These are phyloP conservation scores for Boletus pseudopeckii DNA, from an alignment of 768 basidiomycete genomes.

Conservation along the genomic window DNA sequence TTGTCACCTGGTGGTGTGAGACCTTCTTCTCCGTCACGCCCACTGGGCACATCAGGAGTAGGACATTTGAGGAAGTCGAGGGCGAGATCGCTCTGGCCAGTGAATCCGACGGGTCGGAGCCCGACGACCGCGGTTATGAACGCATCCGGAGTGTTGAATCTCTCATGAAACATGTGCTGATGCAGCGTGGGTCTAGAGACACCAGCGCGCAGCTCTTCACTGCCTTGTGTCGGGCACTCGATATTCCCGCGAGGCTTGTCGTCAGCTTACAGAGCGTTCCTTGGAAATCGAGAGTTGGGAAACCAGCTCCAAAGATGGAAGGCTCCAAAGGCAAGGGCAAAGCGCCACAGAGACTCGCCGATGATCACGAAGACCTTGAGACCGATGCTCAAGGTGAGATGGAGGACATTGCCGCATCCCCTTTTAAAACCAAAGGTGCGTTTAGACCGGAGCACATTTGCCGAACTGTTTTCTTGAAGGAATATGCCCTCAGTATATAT, in stretches of 20 bases:
- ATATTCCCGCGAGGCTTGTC: constrained; percentile 83
- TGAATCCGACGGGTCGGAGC: constrained; percentile 37
- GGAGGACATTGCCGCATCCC: constrained; percentile 35
- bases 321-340: constrained; percentile 38
- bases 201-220: constrained; percentile 90
- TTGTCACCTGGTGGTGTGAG: constrained; percentile 82
- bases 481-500: constrained; percentile 1
- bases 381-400: constrained; percentile 37
- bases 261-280: constrained; percentile 90
- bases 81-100: constrained; percentile 28
- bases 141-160: constrained; percentile 74
- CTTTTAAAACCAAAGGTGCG: constrained; percentile 35
- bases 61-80: constrained; percentile 75
- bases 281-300: constrained; percentile 72
- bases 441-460: constrained; percentile 11
- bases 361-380: constrained; percentile 23
- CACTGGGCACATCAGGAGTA: constrained; percentile 67
- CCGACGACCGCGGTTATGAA: constrained; percentile 53
- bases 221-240: constrained; percentile 79
- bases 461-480: neutral
- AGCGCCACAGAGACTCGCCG: constrained; percentile 19
- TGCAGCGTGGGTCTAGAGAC: constrained; percentile 78
- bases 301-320: constrained; percentile 40
- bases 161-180: constrained; percentile 89
- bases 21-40: constrained; percentile 63